Base-by-base conservation (phyloP, 2,329 filamentous ascomycete species). In the Aspergillus caelatus region DNA sequence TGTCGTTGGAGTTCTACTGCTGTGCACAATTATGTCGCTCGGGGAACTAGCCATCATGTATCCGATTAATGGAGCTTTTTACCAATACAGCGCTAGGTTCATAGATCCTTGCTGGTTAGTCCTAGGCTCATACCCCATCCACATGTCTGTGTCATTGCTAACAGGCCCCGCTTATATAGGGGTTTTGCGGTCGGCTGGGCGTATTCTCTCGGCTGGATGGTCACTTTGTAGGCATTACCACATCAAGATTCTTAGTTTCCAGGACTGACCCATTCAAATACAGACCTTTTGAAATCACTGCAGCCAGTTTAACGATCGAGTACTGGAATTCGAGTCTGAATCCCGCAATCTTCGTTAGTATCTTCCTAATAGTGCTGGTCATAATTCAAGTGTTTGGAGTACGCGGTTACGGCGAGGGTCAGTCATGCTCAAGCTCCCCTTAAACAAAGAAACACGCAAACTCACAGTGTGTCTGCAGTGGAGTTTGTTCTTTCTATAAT, bases 61-160 rank as follows among this genome's bases (percentile, higher is more conserved):
- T 41, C 39, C 39, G 39, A 41, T 41, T 41, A 41, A 41, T 41
- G 39, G 39, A 41, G 39, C 39, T 19, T 41, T 41, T 3, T 41
- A 41, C 16, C 39, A 41, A 9, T 41, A 41, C 16, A 41, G 39
- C 39, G 2, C 16, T 41, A 6, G 39, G 39, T 41, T 41, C 39
- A 41, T 41, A n/a, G 39, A 41, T 41, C 39, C 39, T 41, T 19
- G 39, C n/a, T 41, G 39, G 39, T 41, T 9, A 41, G 39, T 41
- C 6, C 7, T 19, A 8, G 19, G 39, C 16, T n/a, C 16, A 19
- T n/a, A 19, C 16, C 2, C 16, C 6, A 9, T 3, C 12, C 2
- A 19, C 16, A 1, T 19, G 6, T 4, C 6, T 7, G 0, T 19
- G 16, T 9, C 0, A 19, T 41, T 4, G 1, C 36, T 41, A n/a